Evolutionary conservation across 148 eudicot genomes (phyloP), one percentile per base, ranked within the genome.

Genomic region (Fagopyrum esculentum): DNA sequence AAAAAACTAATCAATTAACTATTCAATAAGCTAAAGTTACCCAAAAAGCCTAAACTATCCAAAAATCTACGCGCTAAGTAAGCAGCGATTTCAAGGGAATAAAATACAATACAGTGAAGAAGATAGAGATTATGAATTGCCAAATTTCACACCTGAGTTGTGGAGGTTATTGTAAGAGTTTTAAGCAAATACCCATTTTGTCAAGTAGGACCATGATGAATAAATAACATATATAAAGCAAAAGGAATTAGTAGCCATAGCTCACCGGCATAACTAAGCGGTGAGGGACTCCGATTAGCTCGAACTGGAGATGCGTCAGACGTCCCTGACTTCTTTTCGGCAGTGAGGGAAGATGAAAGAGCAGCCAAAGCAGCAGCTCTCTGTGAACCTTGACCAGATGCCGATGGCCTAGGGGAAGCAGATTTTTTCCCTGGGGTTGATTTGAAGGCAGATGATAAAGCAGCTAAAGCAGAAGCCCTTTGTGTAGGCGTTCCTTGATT

Each of bases 341-440:
- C 98, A 73, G 96, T 91, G 75, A 94, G 90, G 79, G 93, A 97
- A 52, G 85, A 81, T 10, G 98, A 94, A 45, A 94, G 84, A 77
- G 98, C 97, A 86, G 98, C 98, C 73, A 94, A 87, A 64, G 98
- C 98, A 81, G 98, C 97, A 66, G 97, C 96, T 84, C 98, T 86
- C 82, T 94, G 98, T 81, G 98, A 87, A 43, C 91, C 93, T 81
- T 74, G 88, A 71, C 86, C 63, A 35, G 78, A 56, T 64, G 82
- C 85, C 16, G 87, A 71, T 79, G 66, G 66, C 78, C 88, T 59
- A 57, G 77, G 66, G 78, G 85, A 64, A 52, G 77, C 61, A 79
- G 85, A 59, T 83, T 78, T 89, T 45, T 82, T 60, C 69, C 81
- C 85, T 10, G 93, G 77, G 71, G 97, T 73, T n/a, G 98, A 86